A percentile compares a stretch with the other conserved stretches of the same genome.
These are phyloP conservation scores for Phytophthora multivora DNA, from an alignment of 352 stramenopile species.

Conservation along the genomic window DNA sequence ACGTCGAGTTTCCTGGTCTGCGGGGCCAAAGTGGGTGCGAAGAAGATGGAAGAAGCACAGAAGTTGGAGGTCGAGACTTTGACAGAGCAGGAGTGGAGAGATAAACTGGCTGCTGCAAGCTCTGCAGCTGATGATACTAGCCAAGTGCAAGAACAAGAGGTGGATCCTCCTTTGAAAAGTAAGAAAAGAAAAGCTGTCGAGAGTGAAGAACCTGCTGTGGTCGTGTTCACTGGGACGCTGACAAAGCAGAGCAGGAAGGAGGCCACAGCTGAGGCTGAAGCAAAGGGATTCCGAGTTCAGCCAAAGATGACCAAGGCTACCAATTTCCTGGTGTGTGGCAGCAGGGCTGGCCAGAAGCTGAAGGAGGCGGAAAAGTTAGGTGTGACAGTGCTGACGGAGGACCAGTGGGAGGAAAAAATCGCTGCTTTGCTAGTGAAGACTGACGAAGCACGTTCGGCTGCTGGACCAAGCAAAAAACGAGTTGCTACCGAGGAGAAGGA, in stretches of 20 bases:
- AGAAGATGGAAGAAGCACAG: constrained; percentile 53
- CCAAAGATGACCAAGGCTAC: constrained; percentile 45
- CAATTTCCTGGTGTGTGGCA: constrained; percentile 55
- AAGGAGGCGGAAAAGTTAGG: constrained; percentile 49
- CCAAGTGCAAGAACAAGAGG: not conserved
- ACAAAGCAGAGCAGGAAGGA: constrained; percentile 48
- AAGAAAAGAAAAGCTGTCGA: constrained; percentile 7
- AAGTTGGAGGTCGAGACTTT: constrained; percentile 45
- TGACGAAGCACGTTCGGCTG: not conserved
- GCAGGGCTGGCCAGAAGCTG: constrained; percentile 51
- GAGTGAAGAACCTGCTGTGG: constrained; percentile 9
- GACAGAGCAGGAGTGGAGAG: constrained; percentile 46
- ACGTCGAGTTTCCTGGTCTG: constrained; percentile 57
- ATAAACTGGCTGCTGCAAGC: constrained; percentile 21
- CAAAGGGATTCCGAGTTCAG: constrained; percentile 43
- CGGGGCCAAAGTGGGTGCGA: constrained; percentile 50
- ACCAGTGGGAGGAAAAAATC: constrained; percentile 39
- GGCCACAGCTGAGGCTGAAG: constrained; percentile 36
- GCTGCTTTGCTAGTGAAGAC: not conserved
- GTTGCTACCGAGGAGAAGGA: constrained; percentile 18
- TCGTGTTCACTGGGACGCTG: constrained; percentile 41
- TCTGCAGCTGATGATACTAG: not conserved
- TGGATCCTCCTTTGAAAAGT: not conserved
- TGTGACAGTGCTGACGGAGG: constrained; percentile 44
- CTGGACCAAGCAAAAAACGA: constrained; percentile 17